These are phyloP conservation scores for Dinochytrium kinnereticum DNA, from an alignment of 371 early-diverging fungal species.

Conservation along the genomic window DNA sequence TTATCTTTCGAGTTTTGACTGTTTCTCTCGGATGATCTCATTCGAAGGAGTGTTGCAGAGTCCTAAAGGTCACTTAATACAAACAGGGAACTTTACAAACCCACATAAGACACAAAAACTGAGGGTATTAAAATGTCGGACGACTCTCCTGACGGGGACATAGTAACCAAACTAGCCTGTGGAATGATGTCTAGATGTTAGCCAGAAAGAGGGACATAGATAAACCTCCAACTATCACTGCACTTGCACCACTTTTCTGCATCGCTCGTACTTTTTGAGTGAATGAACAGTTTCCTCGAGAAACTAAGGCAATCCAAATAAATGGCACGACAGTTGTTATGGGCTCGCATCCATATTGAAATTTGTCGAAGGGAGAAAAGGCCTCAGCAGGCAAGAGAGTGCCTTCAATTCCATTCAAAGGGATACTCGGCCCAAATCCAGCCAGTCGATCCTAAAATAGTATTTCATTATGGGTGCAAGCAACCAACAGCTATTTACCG, in stretches of 20 bases:
- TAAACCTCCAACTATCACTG: constrained; percentile 87
- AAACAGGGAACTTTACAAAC: background rate
- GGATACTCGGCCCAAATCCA: constrained; percentile 34
- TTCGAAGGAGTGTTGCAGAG: no score
- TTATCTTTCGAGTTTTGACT: background rate
- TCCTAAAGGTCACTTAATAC: background rate
- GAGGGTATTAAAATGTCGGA: constrained; percentile 46
- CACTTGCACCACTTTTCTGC: constrained; percentile 84
- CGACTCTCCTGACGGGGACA: constrained; percentile 56
- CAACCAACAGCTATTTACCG: background rate
- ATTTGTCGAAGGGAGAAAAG: background rate
- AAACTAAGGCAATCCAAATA: constrained; percentile 80
- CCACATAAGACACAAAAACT: constrained; percentile 42
- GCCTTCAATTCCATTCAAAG: constrained; percentile 29
- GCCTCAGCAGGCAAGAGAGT: constrained; percentile 12
- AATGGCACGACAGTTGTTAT: constrained; percentile 21
- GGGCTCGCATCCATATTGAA: constrained; percentile 1
- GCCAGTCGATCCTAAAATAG: constrained; percentile 34
- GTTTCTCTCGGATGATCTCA: no score
- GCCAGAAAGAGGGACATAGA: constrained; percentile 20
- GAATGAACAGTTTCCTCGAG: constrained; percentile 85
- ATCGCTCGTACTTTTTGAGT: constrained; percentile 85
- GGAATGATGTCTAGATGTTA: background rate
- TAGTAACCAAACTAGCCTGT: constrained; percentile 42
- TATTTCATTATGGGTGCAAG: background rate